Conservation (phyloP, 2,329 filamentous ascomycete species). For the Phialemoniopsis sp. region DNA sequence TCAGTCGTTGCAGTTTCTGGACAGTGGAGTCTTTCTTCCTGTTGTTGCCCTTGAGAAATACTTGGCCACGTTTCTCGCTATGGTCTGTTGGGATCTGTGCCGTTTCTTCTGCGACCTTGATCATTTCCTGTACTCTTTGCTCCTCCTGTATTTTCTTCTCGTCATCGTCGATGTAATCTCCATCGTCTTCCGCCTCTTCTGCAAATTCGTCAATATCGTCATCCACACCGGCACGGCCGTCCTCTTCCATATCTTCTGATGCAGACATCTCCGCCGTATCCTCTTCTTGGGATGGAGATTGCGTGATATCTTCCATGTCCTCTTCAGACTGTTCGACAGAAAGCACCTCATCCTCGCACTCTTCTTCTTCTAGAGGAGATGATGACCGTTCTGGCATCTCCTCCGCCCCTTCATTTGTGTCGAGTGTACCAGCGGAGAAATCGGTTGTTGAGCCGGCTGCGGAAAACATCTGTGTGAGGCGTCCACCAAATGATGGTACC, state of each 20-base stretch:
- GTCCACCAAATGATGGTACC: constrained; percentile 14
- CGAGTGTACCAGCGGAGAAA: constrained; percentile 10
- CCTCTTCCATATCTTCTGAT: constrained; percentile 6
- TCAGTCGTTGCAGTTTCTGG: constrained; percentile 44
- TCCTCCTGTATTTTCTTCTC: constrained; percentile 4
- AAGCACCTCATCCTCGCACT: constrained; percentile 1
- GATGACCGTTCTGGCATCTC: constrained; percentile 5
- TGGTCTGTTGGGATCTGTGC: constrained; percentile 25
- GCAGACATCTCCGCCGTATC: constrained; percentile 3
- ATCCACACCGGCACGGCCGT: constrained; percentile 2
- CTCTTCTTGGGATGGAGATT: constrained; percentile 6
- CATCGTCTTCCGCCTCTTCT: constrained; percentile 8
- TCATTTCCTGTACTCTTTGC: constrained; percentile 13
- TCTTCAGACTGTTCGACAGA: constrained; percentile 2
- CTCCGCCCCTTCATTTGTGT: background rate
- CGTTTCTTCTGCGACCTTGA: constrained; percentile 14
- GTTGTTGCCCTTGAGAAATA: constrained; percentile 48
- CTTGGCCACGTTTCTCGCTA: constrained; percentile 31
- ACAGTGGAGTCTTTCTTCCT: constrained; percentile 56
- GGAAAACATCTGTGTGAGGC: constrained; percentile 15
- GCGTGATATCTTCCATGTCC: constrained; percentile 1
- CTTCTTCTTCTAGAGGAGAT: constrained; percentile 3
- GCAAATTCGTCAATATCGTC: background rate
- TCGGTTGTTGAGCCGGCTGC: constrained; percentile 5
- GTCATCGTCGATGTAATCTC: constrained; percentile 6